Percentiles rank a stretch among this genome's conserved stretches.
These are phyloP conservation scores for Nicotiana tabacum DNA, from an alignment of 257 asterid genomes.

Conservation along the genomic window DNA sequence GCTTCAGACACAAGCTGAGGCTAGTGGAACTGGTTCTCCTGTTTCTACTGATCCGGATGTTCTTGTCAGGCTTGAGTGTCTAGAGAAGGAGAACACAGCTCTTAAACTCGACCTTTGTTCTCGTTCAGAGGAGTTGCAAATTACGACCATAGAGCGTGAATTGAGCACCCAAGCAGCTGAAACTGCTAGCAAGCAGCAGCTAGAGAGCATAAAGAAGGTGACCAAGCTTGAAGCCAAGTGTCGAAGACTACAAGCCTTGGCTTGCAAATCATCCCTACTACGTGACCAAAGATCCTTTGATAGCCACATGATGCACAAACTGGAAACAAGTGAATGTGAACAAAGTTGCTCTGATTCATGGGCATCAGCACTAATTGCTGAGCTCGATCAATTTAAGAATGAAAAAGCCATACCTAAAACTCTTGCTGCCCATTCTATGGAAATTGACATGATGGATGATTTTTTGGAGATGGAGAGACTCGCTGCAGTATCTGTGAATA, in stretches of 20 bases:
- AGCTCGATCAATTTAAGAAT: constrained; percentile 49
- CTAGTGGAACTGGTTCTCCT: constrained; percentile 20
- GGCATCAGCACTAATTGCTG: constrained; percentile 46
- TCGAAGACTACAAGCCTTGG: constrained; percentile 34
- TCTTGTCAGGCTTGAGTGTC: constrained; percentile 23
- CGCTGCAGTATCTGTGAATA: constrained; percentile 49
- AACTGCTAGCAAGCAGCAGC: constrained; percentile 65
- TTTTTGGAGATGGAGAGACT: constrained; percentile 84
- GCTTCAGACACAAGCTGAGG: constrained; percentile 32
- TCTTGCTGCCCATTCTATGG: constrained; percentile 31
- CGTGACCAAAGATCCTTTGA: constrained; percentile 32
- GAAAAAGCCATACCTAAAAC: constrained; percentile 34
- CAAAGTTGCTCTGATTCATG: constrained; percentile 39
- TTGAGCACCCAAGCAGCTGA: constrained; percentile 74
- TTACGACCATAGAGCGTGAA: constrained; percentile 53
- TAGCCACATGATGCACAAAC: constrained; percentile 18
- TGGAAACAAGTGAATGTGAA: constrained; percentile 29
- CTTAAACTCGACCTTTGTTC: constrained; percentile 47
- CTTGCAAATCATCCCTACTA: constrained; percentile 38
- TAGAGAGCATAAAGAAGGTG: constrained; percentile 57
- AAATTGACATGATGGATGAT: constrained; percentile 81
- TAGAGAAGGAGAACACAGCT: constrained; percentile 52
- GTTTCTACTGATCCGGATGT: constrained; percentile 23
- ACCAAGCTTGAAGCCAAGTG: constrained; percentile 53
- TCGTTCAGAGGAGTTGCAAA: constrained; percentile 41